phyloP scores from a whole-genome alignment of 805 yeast species.

The Starmerella stigmatis region DNA sequence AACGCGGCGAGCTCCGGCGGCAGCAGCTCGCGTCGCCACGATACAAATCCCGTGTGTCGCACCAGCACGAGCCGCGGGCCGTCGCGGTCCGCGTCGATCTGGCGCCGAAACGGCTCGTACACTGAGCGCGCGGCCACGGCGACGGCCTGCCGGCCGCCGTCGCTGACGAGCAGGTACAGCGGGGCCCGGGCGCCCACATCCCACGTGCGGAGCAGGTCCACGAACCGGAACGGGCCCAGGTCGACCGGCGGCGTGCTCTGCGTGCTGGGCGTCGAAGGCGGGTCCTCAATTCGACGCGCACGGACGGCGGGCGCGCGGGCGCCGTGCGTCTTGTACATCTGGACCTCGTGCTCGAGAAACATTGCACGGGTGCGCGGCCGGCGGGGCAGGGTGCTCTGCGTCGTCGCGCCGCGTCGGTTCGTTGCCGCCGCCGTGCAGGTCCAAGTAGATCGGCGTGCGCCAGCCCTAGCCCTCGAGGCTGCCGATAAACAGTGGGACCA shows the following conservation, averaged over 20 bases:
- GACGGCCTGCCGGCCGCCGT: conserved; percentile 12
- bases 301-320: neutral
- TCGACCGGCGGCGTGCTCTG: neutral
- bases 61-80: neutral
- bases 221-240: conserved; percentile 1
- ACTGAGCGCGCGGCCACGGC: conserved; percentile 6
- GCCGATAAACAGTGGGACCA: no score
- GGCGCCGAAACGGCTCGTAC: neutral
- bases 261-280: conserved; percentile 2
- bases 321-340: neutral
- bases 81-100: neutral
- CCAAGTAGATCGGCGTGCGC: no score
- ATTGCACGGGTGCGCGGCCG: no score
- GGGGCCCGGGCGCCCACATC: neutral
- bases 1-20: neutral
- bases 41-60: conserved; percentile 1
- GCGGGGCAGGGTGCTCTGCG: no score
- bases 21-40: conserved; percentile 1
- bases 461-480: no score
- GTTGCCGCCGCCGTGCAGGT: no score
- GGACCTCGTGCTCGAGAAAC: conserved; percentile 1
- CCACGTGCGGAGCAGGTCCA: conserved; percentile 4
- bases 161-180: conserved; percentile 8
- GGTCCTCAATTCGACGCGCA: neutral
- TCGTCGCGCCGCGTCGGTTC: no score